Percentiles rank a stretch among this genome's conserved stretches.
phyloP scores from a whole-genome alignment of 2,329 filamentous ascomycete species.

The Cordyceps militaris region DNA sequence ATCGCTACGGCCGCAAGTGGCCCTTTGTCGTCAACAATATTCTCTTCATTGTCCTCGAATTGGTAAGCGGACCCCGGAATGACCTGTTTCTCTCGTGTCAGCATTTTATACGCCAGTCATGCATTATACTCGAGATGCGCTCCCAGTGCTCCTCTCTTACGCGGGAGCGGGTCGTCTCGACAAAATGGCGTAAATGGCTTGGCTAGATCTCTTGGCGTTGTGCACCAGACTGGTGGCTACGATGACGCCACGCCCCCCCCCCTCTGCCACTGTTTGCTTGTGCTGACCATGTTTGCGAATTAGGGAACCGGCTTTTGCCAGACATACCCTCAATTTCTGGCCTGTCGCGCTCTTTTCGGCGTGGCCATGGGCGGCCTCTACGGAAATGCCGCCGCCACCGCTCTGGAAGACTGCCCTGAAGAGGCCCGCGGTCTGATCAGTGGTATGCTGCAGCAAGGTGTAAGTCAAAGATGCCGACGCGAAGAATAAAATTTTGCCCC shows the following conservation, averaged over 20 bases:
- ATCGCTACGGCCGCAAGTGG: constrained; percentile 57
- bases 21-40: constrained; percentile 71
- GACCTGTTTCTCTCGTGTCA: not conserved
- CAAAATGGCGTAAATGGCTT: constrained; percentile 4
- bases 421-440: constrained; percentile 67
- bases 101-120: not conserved
- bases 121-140: not conserved
- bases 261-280: not conserved
- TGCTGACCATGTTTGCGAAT: not conserved
- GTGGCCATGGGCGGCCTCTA: constrained; percentile 77
- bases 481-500: not conserved
- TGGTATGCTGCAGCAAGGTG: constrained; percentile 68
- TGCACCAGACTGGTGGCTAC: not conserved
- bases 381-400: constrained; percentile 72
- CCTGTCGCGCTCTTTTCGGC: constrained; percentile 68
- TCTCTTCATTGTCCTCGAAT: constrained; percentile 63
- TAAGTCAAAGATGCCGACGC: constrained; percentile 20
- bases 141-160: not conserved
- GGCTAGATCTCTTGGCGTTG: constrained; percentile 10
- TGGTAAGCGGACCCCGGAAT: constrained; percentile 38
- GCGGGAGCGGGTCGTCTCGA: not conserved
- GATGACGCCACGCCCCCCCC: not conserved
- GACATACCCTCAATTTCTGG: constrained; percentile 66
- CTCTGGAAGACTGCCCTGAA: constrained; percentile 64
- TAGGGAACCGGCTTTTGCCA: constrained; percentile 59